Percentiles rank a stretch among this genome's conserved stretches.
phyloP scores from a whole-genome alignment of 345 rosid genomes.

The Schrenkiella parvula region DNA sequence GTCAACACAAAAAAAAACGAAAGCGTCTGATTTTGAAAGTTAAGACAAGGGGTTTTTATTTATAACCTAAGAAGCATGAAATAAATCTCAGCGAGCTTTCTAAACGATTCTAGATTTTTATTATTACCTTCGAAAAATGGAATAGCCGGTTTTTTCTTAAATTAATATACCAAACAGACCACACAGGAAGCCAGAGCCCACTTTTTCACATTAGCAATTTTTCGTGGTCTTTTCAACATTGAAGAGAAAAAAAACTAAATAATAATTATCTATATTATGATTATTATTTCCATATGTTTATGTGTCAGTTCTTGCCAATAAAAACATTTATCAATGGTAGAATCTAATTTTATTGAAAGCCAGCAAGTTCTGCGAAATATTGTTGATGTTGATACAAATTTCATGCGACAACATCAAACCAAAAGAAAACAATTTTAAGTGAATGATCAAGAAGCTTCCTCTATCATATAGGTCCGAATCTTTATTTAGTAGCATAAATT shows the following conservation, averaged over 20 bases:
- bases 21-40: too few species aligned
- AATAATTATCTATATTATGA: not conserved
- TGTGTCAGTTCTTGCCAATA: not conserved
- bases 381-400: not conserved
- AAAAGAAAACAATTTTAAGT: not conserved
- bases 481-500: not conserved
- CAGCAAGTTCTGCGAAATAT: not conserved
- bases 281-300: not conserved
- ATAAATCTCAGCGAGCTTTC: too few species aligned
- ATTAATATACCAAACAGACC: not conserved
- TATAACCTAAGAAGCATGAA: too few species aligned
- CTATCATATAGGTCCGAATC: not conserved
- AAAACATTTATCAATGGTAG: not conserved
- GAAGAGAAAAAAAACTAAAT: not conserved
- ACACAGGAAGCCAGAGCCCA: not conserved
- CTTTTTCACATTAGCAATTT: not conserved
- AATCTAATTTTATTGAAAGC: not conserved
- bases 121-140: too few species aligned
- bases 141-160: not conserved
- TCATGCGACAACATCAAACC: not conserved
- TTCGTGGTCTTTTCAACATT: not conserved
- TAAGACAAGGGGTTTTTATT: too few species aligned
- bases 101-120: too few species aligned
- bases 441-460: not conserved
- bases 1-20: too few species aligned